Percentiles rank a stretch among this genome's conserved stretches.
Evolutionary conservation across 176 grass and related monocot genomes (phyloP).

Genomic region (Panicum miliaceum): DNA sequence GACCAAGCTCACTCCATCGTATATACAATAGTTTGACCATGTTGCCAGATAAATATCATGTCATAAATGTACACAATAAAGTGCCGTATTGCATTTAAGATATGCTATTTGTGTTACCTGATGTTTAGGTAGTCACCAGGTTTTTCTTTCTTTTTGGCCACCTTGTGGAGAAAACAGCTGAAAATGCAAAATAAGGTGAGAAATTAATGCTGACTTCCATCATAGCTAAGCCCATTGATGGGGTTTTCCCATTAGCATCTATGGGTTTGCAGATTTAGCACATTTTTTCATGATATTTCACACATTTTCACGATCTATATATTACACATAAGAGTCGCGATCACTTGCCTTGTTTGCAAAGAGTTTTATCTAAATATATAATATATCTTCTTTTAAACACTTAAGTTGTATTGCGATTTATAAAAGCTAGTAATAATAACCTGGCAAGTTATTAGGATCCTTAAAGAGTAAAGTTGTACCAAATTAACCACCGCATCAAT

Average conservation of each 20-base stretch:
- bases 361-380: neutral
- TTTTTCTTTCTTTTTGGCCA: too few relatives aligned
- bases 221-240: neutral
- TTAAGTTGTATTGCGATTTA: neutral
- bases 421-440: neutral
- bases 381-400: neutral
- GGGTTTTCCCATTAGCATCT: neutral
- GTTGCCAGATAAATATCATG: too few relatives aligned
- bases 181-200: neutral
- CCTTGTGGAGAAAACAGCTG: neutral
- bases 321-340: neutral
- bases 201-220: neutral
- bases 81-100: too few relatives aligned
- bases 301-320: neutral
- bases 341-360: neutral
- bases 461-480: neutral
- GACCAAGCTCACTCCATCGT: too few relatives aligned
- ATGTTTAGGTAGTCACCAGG: too few relatives aligned
- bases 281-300: neutral
- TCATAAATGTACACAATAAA: too few relatives aligned
- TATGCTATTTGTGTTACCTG: too few relatives aligned
- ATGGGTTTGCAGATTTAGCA: neutral
- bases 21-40: too few relatives aligned
- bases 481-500: neutral
- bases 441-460: neutral